phyloP scores from a whole-genome alignment of 2,329 filamentous ascomycete genomes.

The Nothopassalora personata region DNA sequence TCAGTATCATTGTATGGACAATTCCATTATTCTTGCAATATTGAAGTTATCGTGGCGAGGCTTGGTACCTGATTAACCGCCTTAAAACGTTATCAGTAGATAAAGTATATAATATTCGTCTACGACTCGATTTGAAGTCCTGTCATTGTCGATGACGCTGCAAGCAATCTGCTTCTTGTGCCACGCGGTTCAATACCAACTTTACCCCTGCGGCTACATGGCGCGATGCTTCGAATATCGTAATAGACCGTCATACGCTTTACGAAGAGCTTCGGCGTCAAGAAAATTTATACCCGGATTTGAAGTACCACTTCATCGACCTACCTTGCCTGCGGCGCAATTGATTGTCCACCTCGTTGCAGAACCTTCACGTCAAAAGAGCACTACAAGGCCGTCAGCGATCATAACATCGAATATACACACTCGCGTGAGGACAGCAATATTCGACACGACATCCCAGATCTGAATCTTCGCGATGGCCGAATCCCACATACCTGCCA shows the following conservation, averaged over 20 bases:
- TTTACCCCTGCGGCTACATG: too few relatives aligned
- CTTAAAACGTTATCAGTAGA: too few relatives aligned
- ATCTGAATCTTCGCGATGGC: neutral
- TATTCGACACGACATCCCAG: neutral
- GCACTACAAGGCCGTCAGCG: neutral
- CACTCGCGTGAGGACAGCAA: neutral
- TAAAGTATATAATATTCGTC: too few relatives aligned
- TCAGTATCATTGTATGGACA: too few relatives aligned
- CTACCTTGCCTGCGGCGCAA: neutral
- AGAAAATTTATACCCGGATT: neutral
- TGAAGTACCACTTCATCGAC: neutral
- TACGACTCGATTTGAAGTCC: too few relatives aligned
- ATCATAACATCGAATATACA: neutral
- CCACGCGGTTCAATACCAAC: too few relatives aligned
- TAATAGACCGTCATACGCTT: too few relatives aligned
- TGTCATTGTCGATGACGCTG: too few relatives aligned
- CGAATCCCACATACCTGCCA: conserved; percentile 15
- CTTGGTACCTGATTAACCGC: too few relatives aligned
- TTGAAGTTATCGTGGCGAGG: neutral
- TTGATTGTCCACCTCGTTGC: neutral
- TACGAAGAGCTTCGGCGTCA: neutral
- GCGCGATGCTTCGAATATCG: too few relatives aligned
- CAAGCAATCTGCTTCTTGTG: too few relatives aligned
- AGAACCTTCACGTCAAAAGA: neutral
- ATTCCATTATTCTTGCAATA: too few relatives aligned